These are phyloP conservation scores for Phylloboletellus chloephorus DNA, from an alignment of 1,284 basidiomycete species.

Conservation along the genomic window DNA sequence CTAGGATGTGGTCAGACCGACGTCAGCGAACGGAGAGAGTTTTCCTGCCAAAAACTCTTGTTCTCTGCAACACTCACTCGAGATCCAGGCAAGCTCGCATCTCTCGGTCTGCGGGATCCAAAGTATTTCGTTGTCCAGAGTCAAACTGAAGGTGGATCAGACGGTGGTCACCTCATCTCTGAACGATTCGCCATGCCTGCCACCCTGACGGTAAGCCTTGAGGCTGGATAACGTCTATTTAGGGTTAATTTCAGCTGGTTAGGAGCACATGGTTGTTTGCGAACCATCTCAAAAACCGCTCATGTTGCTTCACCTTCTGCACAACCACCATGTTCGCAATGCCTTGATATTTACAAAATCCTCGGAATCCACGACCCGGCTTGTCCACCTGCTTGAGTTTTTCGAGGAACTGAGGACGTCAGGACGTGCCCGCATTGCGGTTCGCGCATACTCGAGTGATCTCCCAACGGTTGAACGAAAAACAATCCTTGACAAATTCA, in stretches of 20 bases:
- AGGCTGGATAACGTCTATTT: neutral
- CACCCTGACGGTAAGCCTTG: constrained; percentile 55
- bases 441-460: constrained; percentile 84
- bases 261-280: constrained; percentile 89
- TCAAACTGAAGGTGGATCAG: constrained; percentile 36
- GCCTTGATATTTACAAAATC: constrained; percentile 95
- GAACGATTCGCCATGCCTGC: constrained; percentile 82
- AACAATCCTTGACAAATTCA: constrained; percentile 76
- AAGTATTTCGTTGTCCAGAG: constrained; percentile 85
- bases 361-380: constrained; percentile 81
- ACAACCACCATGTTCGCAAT: constrained; percentile 53
- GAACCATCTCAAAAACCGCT: constrained; percentile 83
- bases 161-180: constrained; percentile 45
- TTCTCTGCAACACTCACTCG: constrained; percentile 96
- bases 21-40: constrained; percentile 48
- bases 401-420: constrained; percentile 57
- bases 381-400: constrained; percentile 79
- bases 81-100: constrained; percentile 88
- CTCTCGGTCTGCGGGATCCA: constrained; percentile 74
- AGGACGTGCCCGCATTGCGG: constrained; percentile 37
- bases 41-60: constrained; percentile 89
- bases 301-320: constrained; percentile 82
- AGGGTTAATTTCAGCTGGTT: constrained; percentile 1
- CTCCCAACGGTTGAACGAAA: constrained; percentile 72
- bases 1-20: constrained; percentile 41